Evolutionary conservation across 169 alveolate species (phyloP).

Genomic region (Toxoplasma gondii): DNA sequence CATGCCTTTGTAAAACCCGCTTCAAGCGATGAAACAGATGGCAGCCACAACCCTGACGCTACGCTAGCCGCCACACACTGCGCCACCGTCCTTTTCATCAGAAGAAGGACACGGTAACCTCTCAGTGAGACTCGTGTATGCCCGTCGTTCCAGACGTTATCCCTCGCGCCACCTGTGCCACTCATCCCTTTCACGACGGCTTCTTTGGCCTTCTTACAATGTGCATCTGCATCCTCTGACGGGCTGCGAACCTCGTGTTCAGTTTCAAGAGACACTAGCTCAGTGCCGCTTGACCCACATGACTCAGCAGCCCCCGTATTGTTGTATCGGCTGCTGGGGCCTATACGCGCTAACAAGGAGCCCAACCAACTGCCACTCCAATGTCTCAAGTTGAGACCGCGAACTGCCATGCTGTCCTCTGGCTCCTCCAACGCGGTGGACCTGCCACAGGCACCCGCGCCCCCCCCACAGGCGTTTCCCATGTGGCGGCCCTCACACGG

Average conservation of each 20-base stretch:
- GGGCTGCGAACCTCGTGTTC: not conserved
- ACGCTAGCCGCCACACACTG: constrained; percentile 29
- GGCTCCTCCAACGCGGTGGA: not conserved
- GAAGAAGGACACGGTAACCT: not conserved
- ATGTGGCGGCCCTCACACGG: not conserved
- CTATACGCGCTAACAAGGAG: not conserved
- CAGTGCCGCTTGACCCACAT: not conserved
- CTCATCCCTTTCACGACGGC: too few relatives aligned
- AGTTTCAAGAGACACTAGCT: not conserved
- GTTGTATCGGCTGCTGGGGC: not conserved
- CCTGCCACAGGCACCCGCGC: not conserved
- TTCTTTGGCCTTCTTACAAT: not conserved
- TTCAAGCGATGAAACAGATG: not conserved
- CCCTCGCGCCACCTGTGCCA: too few relatives aligned
- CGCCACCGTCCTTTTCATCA: constrained; percentile 24
- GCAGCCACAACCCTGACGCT: not conserved
- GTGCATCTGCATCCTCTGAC: not conserved
- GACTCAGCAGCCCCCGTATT: not conserved
- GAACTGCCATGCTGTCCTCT: not conserved
- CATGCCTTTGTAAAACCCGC: not conserved
- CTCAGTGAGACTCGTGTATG: not conserved
- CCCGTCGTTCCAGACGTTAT: not conserved
- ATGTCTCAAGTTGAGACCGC: not conserved
- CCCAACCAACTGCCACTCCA: not conserved
- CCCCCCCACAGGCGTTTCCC: not conserved